A percentile compares a stretch with the other conserved stretches of the same genome.
Conservation (phyloP, 2,329 filamentous ascomycete species). For the Colletotrichum somersetense region DNA sequence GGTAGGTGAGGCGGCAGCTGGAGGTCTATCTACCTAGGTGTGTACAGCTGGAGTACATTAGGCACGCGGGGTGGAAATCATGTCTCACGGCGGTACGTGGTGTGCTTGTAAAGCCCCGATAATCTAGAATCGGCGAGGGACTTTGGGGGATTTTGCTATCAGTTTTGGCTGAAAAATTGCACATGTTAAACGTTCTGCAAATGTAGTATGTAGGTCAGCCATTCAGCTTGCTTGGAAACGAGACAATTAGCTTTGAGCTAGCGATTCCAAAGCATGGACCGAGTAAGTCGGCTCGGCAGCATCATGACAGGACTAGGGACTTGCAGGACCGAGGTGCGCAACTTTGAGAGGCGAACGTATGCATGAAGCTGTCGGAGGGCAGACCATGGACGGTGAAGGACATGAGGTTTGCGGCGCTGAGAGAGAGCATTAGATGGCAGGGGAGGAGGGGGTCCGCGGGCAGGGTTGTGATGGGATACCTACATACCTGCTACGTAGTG, state of each 20-base stretch:
- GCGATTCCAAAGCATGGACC: neutral
- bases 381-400: constrained; percentile 27
- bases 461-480: constrained; percentile 18
- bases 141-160: neutral
- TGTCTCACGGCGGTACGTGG: neutral
- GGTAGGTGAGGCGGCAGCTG: constrained; percentile 15
- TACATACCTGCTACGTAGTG: no score
- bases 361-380: constrained; percentile 29
- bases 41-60: constrained; percentile 3
- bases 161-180: neutral
- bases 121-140: neutral
- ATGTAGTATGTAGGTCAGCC: neutral
- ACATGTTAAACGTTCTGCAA: neutral
- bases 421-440: constrained; percentile 19
- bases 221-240: no score
- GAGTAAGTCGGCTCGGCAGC: neutral
- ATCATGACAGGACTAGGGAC: neutral
- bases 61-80: neutral
- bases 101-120: neutral
- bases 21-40: neutral
- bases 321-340: neutral
- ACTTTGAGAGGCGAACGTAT: neutral
- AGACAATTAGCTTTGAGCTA: neutral
- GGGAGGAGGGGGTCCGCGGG: constrained; percentile 3
- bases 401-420: neutral